Conservation (phyloP, 352 stramenopile genomes). For the Pythium insidiosum region DNA sequence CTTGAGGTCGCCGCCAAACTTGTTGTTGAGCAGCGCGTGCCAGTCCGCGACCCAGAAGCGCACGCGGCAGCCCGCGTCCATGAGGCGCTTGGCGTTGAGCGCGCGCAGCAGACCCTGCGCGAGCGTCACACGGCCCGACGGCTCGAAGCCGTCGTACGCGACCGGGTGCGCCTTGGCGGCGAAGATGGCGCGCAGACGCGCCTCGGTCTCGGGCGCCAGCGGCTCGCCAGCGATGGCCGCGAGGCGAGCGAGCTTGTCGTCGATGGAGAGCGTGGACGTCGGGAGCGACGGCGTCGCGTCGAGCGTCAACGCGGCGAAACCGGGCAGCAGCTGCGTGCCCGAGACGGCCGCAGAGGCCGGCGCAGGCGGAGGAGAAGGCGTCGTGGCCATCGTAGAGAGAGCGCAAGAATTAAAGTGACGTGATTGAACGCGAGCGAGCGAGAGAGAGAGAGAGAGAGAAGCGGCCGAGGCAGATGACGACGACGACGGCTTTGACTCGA, state of each 20-base stretch:
- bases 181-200: constrained; percentile 77
- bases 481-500: too few relatives aligned
- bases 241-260: constrained; percentile 59
- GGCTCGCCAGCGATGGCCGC: constrained; percentile 40
- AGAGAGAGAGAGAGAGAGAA: not conserved
- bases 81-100: constrained; percentile 92
- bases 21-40: constrained; percentile 99
- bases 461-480: not conserved
- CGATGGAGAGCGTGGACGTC: constrained; percentile 29
- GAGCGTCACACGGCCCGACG: constrained; percentile 97
- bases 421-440: not conserved
- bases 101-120: constrained; percentile 91
- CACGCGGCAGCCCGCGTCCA: constrained; percentile 91
- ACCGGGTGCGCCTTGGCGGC: constrained; percentile 75
- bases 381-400: constrained; percentile 12
- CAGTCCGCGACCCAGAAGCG: constrained; percentile 98
- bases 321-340: constrained; percentile 24
- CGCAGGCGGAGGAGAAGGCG: constrained; percentile 34
- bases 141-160: constrained; percentile 98
- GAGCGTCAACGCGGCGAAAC: constrained; percentile 47
- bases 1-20: constrained; percentile 97
- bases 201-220: constrained; percentile 33
- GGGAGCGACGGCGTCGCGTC: constrained; percentile 15
- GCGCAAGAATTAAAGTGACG: not conserved
- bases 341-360: constrained; percentile 17